Base-by-base conservation (phyloP, 108 stramenopile genomes). In the Stephanodiscus minutulus region DNA sequence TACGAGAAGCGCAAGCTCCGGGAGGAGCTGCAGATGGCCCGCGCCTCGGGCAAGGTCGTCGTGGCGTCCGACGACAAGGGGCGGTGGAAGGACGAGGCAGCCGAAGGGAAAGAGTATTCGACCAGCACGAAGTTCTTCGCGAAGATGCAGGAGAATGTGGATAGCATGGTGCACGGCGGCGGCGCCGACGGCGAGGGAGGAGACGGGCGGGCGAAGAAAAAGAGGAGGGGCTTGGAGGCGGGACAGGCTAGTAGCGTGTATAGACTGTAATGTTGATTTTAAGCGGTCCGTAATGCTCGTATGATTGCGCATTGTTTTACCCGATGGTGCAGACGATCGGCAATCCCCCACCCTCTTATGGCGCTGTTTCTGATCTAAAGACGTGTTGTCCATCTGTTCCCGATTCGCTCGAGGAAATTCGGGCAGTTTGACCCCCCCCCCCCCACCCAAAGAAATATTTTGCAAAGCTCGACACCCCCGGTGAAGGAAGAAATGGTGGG, bases 111-210 rank as follows among this genome's bases (percentile, higher is more conserved):
- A 62, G 88, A 89, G 29, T 97, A 87, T 75, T 87, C 83, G 31
- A 90, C 93, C n/a, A 95, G 93, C 62, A 72, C 85, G 20, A 96
- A 93, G 64, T 97, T 97, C 83, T 97, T 97, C 76, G 77, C 81
- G 47, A 79, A 90, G 50, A 83, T 97, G 72, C 97, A 97, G 76
- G 78, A 89, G 31, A 86, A 95, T 65, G 91, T 91, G 17, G 85
- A 87, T 50, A 64, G 81, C 25, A 65, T 85, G 47, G 55, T 94
- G 25, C 75, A 73, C n/a, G 84, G 72, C 8, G 82, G 61, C 54
- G 64, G 72, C 8, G 82, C 64, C 54, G 64, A 36, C 44, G 64
- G 54, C 3, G 65, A 46, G 11, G 58, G 17, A 5, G 58, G 17
- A 5, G 70, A 54, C 15, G 83, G 61, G 3, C 47, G 77, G 47